Evolutionary conservation across 345 rosid species (phyloP).

Genomic region (Arabidopsis arenosa): DNA sequence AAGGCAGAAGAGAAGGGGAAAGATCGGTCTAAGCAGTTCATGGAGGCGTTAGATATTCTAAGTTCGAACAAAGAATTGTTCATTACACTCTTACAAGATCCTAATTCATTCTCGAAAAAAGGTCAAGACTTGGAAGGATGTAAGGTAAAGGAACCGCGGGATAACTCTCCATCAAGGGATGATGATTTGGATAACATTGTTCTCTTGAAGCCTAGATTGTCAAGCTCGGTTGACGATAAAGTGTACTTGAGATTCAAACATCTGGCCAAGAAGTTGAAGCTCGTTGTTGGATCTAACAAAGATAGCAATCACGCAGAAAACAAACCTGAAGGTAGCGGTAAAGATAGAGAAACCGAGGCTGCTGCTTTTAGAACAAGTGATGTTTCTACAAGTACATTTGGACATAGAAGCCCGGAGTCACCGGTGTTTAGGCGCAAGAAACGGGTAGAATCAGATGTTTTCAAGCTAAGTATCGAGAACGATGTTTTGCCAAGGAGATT

Average conservation of each 20-base stretch:
- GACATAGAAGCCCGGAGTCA: constrained; percentile 41
- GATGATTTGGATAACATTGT: constrained; percentile 50
- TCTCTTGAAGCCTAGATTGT: constrained; percentile 56
- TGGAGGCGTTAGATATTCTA: constrained; percentile 68
- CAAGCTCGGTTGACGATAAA: constrained; percentile 45
- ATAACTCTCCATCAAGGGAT: constrained; percentile 19
- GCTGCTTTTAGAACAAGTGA: constrained; percentile 25
- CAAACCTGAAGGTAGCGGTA: constrained; percentile 38
- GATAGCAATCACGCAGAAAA: constrained; percentile 35
- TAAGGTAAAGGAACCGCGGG: constrained; percentile 39
- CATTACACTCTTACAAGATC: constrained; percentile 72
- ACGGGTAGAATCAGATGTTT: constrained; percentile 44
- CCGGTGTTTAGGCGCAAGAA: constrained; percentile 46
- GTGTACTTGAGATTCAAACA: constrained; percentile 55
- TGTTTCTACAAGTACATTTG: constrained; percentile 44
- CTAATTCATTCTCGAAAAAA: constrained; percentile 65
- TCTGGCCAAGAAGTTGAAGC: constrained; percentile 67
- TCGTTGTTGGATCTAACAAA: constrained; percentile 53
- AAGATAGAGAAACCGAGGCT: constrained; percentile 40
- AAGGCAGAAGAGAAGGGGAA: constrained; percentile 47
- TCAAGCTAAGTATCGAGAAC: constrained; percentile 43
- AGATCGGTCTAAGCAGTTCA: constrained; percentile 64
- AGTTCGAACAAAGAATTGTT: constrained; percentile 78
- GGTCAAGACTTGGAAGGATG: constrained; percentile 59
- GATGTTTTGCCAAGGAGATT: constrained; percentile 46